Base-by-base conservation (phyloP, 2,329 filamentous ascomycete genomes). In the Bretziella fagacearum region DNA sequence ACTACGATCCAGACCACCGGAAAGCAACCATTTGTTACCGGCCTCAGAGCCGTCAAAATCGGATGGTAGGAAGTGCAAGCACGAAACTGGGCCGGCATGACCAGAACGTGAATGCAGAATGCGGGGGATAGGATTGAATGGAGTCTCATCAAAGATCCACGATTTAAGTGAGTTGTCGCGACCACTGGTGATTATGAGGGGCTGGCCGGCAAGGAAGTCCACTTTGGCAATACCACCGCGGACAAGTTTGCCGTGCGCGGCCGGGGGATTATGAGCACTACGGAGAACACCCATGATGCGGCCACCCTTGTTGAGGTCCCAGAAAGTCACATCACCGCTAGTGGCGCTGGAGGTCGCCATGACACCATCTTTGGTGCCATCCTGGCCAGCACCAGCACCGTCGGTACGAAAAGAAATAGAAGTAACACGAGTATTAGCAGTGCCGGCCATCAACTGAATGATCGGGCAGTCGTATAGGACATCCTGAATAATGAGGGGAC, bases 71-170 rank as follows among this genome's bases (percentile, higher is more conserved):
- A 96, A 98, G 51, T 80, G 72, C 25, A 98, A 70, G 45, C 76
- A 80, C 27, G 79, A 87, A 46, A 96, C 77, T 0, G 87, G 80
- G 2, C 81, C 86, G 7, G 87, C 84, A 60, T 98, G 91, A 2
- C 91, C 91, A 54, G 83, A 86, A 54, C 91, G 74, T 2, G 77
- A 75, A 61, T 98, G 91, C 25, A 98, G 66, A 22, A 85, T 81
- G 15, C 89, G 76, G 2, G 91, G 91, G 8, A 87, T 71, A 0
- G 87, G 79, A 0, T 84, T 91, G 59, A 94, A 94, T 0, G 89
- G 87, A 0, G 79, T 80, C 60, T 93, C 81, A 57, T 96, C 89
- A 55, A 95, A 94, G 52, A 96, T 91, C 89, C 89, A 95, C 4
- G 86, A 87, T 60, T 89, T 93, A 50, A 98, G 66, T 7, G 87